Base-by-base conservation (phyloP, 1,284 basidiomycete species). In the Moesziomyces parantarcticus region DNA sequence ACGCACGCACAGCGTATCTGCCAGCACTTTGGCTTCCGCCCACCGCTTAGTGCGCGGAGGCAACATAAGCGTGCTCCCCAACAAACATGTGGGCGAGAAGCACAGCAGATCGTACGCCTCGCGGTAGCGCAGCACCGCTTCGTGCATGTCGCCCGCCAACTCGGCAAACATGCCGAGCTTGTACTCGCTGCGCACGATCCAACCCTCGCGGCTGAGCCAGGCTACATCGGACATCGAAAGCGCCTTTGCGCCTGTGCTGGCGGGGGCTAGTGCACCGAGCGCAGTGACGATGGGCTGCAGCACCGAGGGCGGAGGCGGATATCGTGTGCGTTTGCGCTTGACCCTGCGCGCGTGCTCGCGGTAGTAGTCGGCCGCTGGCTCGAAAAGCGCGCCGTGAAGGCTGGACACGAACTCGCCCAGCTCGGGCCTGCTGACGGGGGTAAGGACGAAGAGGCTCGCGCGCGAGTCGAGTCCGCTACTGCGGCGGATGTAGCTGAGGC, bases 121-220 rank as follows among this genome's bases (percentile, higher is more conserved):
- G 23, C 55, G 22, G 50, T 76, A 58, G 65, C 50, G 59, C 41
- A 65, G 46, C 9, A 56, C 55, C 56, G 59, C 61, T 80, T 83
- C 72, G 70, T 92, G 90, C 92, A 93, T 66, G 93, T 98, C 95
- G 20, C 92, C 90, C 55, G 93, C 86, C 76, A 97, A 92, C 84
- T 99, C 96, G 0, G 95, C 93, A 84, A 98, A 97, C 72, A 92
- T 92, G 0, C 91, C 96, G 87, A 96, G 91, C 85, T 98, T 99
- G 87, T 93, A 98, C 83, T 97, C 94, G 80, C 96, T 95, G 21
- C 96, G 87, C n/a, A 96, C 92, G 0, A 90, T 92, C 94, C 96
- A 98, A 0, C 96, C 95, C 83, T 94, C 91, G 0, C 91, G 88
- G 18, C 91, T 86, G 7, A 98, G 67, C 48, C 85, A 84, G 29